Evolutionary conservation across 2,329 filamentous ascomycete genomes (phyloP), one percentile per base, ranked within the genome.

Genomic region (Cercospora sp.): DNA sequence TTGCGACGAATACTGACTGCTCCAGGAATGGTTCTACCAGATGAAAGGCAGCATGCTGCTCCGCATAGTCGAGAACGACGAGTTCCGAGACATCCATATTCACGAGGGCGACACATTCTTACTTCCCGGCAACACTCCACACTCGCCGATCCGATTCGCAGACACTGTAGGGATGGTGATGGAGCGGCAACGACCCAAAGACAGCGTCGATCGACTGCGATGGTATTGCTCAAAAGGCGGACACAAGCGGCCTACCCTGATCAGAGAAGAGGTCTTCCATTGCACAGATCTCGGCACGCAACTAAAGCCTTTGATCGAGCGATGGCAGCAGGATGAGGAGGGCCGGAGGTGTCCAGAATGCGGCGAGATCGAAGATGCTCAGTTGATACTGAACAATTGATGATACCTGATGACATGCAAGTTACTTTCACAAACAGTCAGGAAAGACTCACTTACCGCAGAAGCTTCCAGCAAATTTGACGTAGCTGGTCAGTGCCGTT

Each of bases 21-120:
- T 8, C 2, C 89, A 94, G 16, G 95, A 98, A 81, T 98, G 94
- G 90, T 98, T 98, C 88, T 98, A 95, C 86, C 94, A 98, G 81
- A 89, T 97, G 86, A 89, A 90, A 75, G 95, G 95, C 73, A 89
- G 90, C 73, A 97, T 98, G 94, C 85, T 95, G 67, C 90, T 99
- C 73, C 97, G 96, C 79, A 91, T 95, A 16, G 91, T 97, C 72
- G 92, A 97, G 77, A 81, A 80, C 10, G 79, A 85, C 79, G 67
- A 82, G 58, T 97, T 97, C 81, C 87, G 89, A 72, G 94, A 98
- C 81, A 88, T 98, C 72, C 85, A 93, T 77, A 97, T 98, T 82
- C 86, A 89, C 76, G 93, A 98, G 82, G 94, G 95, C 72, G 93
- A 95, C 73, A 91, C 98, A 86, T 98, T 97, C 80, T 85, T 98